These are phyloP conservation scores for Fusarium brevicatenulatum DNA, from an alignment of 2,329 filamentous ascomycete genomes.

Conservation along the genomic window DNA sequence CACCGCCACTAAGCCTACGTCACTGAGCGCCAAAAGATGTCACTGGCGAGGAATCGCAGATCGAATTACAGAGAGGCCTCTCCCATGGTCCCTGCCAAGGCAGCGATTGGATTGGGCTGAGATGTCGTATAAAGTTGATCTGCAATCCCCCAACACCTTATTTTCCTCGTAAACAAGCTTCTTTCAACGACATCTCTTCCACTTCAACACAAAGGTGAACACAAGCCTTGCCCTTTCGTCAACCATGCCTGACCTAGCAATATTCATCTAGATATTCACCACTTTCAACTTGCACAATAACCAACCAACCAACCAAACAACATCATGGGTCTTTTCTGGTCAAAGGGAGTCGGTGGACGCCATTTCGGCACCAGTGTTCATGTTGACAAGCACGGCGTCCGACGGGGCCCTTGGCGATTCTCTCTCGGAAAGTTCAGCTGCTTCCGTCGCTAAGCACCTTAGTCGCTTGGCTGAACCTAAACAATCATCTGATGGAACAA, in stretches of 20 bases:
- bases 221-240: not conserved
- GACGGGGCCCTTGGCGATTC: conserved; percentile 62
- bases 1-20: conserved; percentile 42
- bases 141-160: conserved; percentile 34
- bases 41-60: conserved; percentile 16
- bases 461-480: not conserved
- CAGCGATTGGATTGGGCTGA: conserved; percentile 20
- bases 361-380: conserved; percentile 62
- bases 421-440: conserved; percentile 62
- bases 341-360: conserved; percentile 58
- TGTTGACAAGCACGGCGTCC: conserved; percentile 58
- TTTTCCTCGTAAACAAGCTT: conserved; percentile 35
- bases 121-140: conserved; percentile 38
- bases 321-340: conserved; percentile 60
- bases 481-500: not conserved
- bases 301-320: not conserved
- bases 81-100: conserved; percentile 40
- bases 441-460: conserved; percentile 52
- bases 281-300: conserved; percentile 1
- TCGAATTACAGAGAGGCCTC: conserved; percentile 25
- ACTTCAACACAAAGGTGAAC: conserved; percentile 5
- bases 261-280: not conserved
- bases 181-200: conserved; percentile 34
- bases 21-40: conserved; percentile 27
- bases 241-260: not conserved